Conservation (phyloP, 176 grass and related monocot species). For the Cocos nucifera region DNA sequence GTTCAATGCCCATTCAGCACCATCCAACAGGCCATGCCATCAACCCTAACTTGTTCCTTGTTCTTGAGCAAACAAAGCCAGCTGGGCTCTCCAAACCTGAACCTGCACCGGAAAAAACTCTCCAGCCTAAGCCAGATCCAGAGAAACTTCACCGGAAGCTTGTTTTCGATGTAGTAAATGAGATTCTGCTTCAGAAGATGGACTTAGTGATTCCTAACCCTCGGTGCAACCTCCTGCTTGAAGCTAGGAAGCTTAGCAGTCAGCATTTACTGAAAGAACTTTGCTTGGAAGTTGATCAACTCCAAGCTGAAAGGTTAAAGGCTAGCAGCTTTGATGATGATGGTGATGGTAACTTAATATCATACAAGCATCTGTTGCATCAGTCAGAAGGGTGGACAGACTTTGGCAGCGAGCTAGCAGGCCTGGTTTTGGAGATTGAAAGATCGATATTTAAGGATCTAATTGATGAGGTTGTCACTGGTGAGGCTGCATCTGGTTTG, state of each 20-base stretch:
- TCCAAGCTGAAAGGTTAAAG: slow-evolving; percentile 22
- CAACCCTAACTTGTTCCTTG: slow-evolving; percentile 73
- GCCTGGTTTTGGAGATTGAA: slow-evolving; percentile 58
- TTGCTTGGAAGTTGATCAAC: slow-evolving; percentile 53
- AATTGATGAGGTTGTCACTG: slow-evolving; percentile 43
- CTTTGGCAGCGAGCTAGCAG: slow-evolving; percentile 29
- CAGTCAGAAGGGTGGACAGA: slow-evolving; percentile 49
- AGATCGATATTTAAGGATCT: slow-evolving; percentile 69
- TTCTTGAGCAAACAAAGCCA: slow-evolving; percentile 74
- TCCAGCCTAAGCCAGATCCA: neutral
- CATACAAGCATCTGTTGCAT: slow-evolving; percentile 27
- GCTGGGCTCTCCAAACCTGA: neutral
- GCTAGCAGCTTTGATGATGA: slow-evolving; percentile 32
- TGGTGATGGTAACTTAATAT: slow-evolving; percentile 24
- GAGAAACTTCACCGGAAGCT: slow-evolving; percentile 60
- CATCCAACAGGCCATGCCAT: slow-evolving; percentile 36
- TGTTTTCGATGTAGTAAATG: slow-evolving; percentile 69
- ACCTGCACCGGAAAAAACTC: neutral
- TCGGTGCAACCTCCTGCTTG: slow-evolving; percentile 20
- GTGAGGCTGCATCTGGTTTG: slow-evolving; percentile 18
- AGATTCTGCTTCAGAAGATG: slow-evolving; percentile 62
- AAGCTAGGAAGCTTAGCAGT: slow-evolving; percentile 34
- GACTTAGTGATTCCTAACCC: slow-evolving; percentile 8
- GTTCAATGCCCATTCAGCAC: slow-evolving; percentile 19
- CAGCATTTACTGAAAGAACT: slow-evolving; percentile 59